These are phyloP conservation scores for Cylindrotheca closterium DNA, from an alignment of 108 stramenopile species.

Conservation along the genomic window DNA sequence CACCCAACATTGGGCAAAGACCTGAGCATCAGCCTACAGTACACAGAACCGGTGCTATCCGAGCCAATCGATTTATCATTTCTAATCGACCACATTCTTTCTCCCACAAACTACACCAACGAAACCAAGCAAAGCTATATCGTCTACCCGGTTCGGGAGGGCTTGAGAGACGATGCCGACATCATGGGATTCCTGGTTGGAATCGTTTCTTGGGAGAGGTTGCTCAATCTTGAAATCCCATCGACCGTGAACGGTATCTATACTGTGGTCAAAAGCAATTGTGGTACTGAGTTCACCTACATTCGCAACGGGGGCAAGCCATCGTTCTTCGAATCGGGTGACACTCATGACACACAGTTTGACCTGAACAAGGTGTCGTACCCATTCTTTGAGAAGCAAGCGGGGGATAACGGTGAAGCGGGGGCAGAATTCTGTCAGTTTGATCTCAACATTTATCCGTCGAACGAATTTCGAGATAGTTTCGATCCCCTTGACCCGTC, in stretches of 20 bases:
- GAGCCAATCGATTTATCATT: conserved; percentile 16
- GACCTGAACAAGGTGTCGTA: background rate
- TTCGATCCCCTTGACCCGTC: background rate
- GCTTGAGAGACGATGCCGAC: conserved; percentile 9
- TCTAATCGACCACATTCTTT: conserved; percentile 6
- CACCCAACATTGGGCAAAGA: conserved; percentile 24
- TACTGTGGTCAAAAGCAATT: conserved; percentile 20
- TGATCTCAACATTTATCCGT: background rate
- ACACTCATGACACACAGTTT: background rate
- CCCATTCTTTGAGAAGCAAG: background rate
- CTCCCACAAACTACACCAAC: background rate
- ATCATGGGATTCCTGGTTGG: conserved; percentile 22
- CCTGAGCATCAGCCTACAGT: conserved; percentile 15
- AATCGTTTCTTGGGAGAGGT: conserved; percentile 17
- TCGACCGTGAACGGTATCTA: conserved; percentile 6
- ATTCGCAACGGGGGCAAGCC: conserved; percentile 2
- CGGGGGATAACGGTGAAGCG: conserved; percentile 12
- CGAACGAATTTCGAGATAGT: background rate
- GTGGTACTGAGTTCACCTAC: conserved; percentile 23
- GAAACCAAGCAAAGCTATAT: conserved; percentile 2
- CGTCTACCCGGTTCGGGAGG: conserved; percentile 13
- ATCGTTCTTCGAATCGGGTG: background rate
- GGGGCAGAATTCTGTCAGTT: background rate
- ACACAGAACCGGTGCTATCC: conserved; percentile 24
- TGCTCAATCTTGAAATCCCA: conserved; percentile 26